Evolutionary conservation across 2,329 filamentous ascomycete species (phyloP).

Genomic region (Aspergillus japonicus): DNA sequence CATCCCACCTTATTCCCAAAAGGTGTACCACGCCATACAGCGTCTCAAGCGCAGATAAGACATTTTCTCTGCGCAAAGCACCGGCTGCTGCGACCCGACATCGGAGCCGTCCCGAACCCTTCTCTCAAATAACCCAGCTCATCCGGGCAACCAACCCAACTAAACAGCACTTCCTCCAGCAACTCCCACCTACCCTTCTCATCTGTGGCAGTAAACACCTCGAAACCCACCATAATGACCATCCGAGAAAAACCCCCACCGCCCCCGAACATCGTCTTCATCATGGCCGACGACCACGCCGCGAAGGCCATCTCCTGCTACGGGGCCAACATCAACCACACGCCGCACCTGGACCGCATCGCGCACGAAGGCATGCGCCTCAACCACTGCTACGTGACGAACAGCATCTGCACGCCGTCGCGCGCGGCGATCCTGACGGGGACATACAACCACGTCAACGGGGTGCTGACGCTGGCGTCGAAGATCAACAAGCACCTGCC

Average conservation of each 20-base stretch:
- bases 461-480: background rate
- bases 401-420: conserved; percentile 1
- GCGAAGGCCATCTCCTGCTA: background rate
- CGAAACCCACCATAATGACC: too few relatives aligned
- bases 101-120: too few relatives aligned
- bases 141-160: too few relatives aligned
- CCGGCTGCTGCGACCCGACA: too few relatives aligned
- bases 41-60: too few relatives aligned
- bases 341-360: background rate
- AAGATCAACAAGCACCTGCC: conserved; percentile 53
- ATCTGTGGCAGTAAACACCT: too few relatives aligned
- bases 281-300: conserved; percentile 5
- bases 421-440: conserved; percentile 1
- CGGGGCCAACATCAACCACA: background rate
- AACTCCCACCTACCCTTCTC: too few relatives aligned
- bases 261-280: background rate
- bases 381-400: conserved; percentile 5
- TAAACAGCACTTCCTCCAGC: too few relatives aligned
- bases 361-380: background rate
- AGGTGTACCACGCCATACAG: too few relatives aligned
- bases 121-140: too few relatives aligned
- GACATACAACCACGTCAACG: conserved; percentile 3
- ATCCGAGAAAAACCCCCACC: background rate
- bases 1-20: too few relatives aligned
- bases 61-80: too few relatives aligned